These are phyloP conservation scores for Taphrina betulina DNA, from an alignment of 1,139 yeast species.

Conservation along the genomic window DNA sequence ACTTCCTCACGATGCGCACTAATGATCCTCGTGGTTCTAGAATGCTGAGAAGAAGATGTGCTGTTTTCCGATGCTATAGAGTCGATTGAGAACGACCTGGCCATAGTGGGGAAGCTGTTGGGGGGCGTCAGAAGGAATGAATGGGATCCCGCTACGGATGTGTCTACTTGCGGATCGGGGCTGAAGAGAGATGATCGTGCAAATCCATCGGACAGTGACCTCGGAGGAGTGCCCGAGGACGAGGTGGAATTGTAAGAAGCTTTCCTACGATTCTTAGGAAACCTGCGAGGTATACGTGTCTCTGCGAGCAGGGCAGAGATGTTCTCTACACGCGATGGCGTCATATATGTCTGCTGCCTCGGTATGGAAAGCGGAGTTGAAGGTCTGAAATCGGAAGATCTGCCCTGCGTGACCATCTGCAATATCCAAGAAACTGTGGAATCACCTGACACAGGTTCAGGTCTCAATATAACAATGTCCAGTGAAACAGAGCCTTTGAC, in stretches of 20 bases:
- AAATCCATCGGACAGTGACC: no score
- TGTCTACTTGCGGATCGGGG: background rate
- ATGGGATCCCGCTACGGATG: constrained; percentile 12
- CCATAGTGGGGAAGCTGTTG: constrained; percentile 13
- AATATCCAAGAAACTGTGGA: no score
- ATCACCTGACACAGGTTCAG: no score
- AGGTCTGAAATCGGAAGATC: no score
- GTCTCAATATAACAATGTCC: no score
- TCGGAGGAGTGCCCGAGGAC: no score
- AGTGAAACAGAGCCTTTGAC: no score
- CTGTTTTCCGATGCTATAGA: constrained; percentile 10
- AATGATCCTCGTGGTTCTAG: background rate
- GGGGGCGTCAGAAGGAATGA: constrained; percentile 25
- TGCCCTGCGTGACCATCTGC: no score
- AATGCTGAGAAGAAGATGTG: background rate
- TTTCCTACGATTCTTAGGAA: background rate
- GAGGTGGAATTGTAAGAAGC: no score
- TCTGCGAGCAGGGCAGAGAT: constrained; percentile 7
- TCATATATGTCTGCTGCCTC: background rate
- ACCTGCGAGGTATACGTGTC: constrained; percentile 14
- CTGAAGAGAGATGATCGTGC: constrained; percentile 12
- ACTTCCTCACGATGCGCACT: background rate
- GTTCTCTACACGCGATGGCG: background rate
- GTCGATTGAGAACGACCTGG: constrained; percentile 18
- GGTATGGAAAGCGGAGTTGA: constrained; percentile 15